A percentile compares a stretch with the other conserved stretches of the same genome.
Evolutionary conservation across 768 basidiomycete species (phyloP).

Genomic region (Cytidiella melzeri): DNA sequence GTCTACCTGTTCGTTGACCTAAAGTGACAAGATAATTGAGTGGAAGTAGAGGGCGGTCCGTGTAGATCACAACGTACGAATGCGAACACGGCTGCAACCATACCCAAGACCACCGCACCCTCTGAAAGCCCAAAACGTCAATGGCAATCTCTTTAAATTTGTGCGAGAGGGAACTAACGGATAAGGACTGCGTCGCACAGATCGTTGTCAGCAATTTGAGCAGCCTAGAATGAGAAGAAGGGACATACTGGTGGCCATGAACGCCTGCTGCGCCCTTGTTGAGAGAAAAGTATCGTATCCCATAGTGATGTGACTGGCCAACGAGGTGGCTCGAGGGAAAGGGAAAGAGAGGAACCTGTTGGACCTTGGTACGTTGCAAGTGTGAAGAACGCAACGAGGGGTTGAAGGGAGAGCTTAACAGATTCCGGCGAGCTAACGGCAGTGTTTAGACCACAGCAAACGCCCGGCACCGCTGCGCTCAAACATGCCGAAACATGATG

Average conservation of each 20-base stretch:
- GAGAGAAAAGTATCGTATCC: slow-evolving; percentile 65
- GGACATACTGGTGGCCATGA: slow-evolving; percentile 62
- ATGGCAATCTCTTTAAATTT: neutral
- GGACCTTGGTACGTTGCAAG: neutral
- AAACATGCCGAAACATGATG: no score
- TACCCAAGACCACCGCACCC: slow-evolving; percentile 65
- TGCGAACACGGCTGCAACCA: slow-evolving; percentile 69
- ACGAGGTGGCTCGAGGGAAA: neutral
- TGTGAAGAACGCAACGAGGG: neutral
- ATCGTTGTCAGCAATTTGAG: neutral
- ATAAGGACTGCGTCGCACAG: slow-evolving; percentile 9
- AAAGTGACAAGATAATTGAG: slow-evolving; percentile 3
- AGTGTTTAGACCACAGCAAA: neutral
- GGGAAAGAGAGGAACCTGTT: neutral
- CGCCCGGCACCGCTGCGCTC: no score
- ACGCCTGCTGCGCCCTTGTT: slow-evolving; percentile 66
- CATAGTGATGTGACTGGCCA: slow-evolving; percentile 33
- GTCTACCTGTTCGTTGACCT: slow-evolving; percentile 50
- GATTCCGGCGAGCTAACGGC: neutral
- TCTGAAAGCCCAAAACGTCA: slow-evolving; percentile 43
- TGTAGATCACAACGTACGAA: slow-evolving; percentile 36
- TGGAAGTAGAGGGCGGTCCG: neutral
- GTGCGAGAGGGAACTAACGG: slow-evolving; percentile 6
- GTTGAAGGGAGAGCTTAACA: neutral
- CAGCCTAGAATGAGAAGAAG: neutral